A percentile compares a stretch with the other conserved stretches of the same genome.
Evolutionary conservation across 345 rosid species (phyloP).

Genomic region (Populus deltoides): DNA sequence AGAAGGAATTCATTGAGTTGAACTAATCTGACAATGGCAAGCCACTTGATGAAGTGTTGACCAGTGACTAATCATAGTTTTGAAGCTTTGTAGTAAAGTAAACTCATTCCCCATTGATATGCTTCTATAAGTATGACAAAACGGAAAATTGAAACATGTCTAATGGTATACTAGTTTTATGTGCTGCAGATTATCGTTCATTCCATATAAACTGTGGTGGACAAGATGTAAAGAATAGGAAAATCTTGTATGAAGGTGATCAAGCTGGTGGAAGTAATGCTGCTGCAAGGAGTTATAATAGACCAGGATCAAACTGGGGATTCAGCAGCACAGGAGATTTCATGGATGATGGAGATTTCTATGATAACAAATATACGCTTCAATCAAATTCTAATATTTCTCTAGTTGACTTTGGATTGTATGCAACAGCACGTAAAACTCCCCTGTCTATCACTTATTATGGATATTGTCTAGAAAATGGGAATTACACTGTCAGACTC

Average conservation of each 20-base stretch:
- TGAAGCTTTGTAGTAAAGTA: too few species aligned
- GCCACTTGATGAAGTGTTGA: too few species aligned
- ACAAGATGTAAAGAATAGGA: neutral
- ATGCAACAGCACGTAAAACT: neutral
- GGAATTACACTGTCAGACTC: neutral
- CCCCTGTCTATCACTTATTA: neutral
- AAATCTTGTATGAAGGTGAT: neutral
- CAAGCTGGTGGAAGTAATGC: neutral
- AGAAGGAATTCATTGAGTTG: too few species aligned
- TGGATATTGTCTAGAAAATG: neutral
- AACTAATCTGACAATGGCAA: too few species aligned
- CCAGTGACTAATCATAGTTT: too few species aligned
- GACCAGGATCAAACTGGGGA: neutral
- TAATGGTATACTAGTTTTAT: neutral
- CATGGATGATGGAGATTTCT: neutral
- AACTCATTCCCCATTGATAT: too few species aligned
- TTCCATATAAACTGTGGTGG: slow-evolving; percentile 2
- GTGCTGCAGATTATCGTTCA: neutral
- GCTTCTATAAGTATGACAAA: too few species aligned
- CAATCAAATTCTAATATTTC: too few species aligned
- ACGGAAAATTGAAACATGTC: neutral
- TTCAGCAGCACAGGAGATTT: slow-evolving; percentile 3
- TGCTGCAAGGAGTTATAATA: neutral
- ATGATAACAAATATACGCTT: too few species aligned
- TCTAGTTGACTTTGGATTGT: too few species aligned